Percentiles rank a stretch among this genome's conserved stretches.
These are phyloP conservation scores for Debaryomycetaceae sp. DNA, from an alignment of 1,139 yeast species.

Conservation along the genomic window DNA sequence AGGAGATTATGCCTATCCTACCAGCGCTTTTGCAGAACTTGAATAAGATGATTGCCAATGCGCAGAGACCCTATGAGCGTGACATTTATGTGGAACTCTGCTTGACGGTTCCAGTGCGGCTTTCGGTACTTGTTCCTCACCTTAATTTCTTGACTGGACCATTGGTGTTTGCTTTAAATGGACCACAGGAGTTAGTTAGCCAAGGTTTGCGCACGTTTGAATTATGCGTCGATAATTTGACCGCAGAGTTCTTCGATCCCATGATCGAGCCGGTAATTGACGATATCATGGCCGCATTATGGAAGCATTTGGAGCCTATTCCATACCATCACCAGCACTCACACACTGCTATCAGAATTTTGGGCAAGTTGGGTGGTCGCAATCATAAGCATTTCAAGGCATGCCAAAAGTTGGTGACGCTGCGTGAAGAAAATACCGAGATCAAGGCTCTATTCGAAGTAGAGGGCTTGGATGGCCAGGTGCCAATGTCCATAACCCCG, in stretches of 20 bases:
- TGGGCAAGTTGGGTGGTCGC: conserved; percentile 95
- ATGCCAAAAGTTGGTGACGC: conserved; percentile 50
- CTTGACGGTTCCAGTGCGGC: conserved; percentile 87
- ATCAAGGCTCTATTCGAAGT: conserved; percentile 58
- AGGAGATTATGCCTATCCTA: conserved; percentile 82
- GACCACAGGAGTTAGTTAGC: conserved; percentile 81
- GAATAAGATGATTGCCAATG: conserved; percentile 71
- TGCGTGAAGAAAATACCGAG: conserved; percentile 54
- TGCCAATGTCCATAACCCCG: conserved; percentile 71
- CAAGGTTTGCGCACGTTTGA: conserved; percentile 93
- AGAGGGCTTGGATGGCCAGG: conserved; percentile 51
- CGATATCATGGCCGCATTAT: conserved; percentile 85
- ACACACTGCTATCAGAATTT: conserved; percentile 84
- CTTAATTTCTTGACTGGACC: conserved; percentile 83
- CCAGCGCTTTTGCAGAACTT: conserved; percentile 80
- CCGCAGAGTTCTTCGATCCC: conserved; percentile 95
- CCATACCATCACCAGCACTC: conserved; percentile 92
- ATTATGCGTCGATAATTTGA: conserved; percentile 90
- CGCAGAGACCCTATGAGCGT: conserved; percentile 81
- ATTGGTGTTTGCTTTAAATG: conserved; percentile 79
- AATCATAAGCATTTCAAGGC: conserved; percentile 78
- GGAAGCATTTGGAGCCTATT: conserved; percentile 84
- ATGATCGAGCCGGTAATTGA: conserved; percentile 91
- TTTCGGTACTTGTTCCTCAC: conserved; percentile 90
- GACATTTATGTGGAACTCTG: conserved; percentile 92